Evolutionary conservation across 2,329 filamentous ascomycete genomes (phyloP).

Genomic region (Amesomyces nigricolor): DNA sequence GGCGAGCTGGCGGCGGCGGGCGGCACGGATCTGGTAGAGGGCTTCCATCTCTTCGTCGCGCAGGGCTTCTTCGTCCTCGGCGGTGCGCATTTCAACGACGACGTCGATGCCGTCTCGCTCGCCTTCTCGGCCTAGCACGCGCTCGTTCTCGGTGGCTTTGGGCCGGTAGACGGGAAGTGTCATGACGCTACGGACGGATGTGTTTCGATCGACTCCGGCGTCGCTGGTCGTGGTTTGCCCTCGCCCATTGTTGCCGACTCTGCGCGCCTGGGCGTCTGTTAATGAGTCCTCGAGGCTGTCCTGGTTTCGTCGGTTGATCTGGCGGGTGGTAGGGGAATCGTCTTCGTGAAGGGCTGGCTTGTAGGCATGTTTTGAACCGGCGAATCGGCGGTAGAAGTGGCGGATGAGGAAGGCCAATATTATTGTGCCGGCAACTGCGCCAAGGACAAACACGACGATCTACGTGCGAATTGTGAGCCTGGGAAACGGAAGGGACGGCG

Average conservation of each 20-base stretch:
- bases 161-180: constrained; percentile 81
- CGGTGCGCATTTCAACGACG: constrained; percentile 77
- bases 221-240: constrained; percentile 18
- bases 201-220: constrained; percentile 66
- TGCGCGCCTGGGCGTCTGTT: constrained; percentile 9
- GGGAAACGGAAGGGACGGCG: background rate
- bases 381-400: constrained; percentile 3
- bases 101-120: constrained; percentile 88
- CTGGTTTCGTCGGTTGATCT: constrained; percentile 14
- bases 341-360: constrained; percentile 14
- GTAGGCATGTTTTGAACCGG: constrained; percentile 1
- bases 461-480: background rate
- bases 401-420: constrained; percentile 3
- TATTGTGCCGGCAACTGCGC: background rate
- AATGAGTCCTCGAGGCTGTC: constrained; percentile 21
- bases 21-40: constrained; percentile 79
- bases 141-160: constrained; percentile 68
- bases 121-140: constrained; percentile 79
- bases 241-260: constrained; percentile 3
- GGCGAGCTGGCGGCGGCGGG: constrained; percentile 66
- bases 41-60: constrained; percentile 90
- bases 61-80: constrained; percentile 69
- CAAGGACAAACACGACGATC: constrained; percentile 13
- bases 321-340: constrained; percentile 12
- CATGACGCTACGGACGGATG: constrained; percentile 87